These are phyloP conservation scores for Cladosporium sphaerospermum DNA, from an alignment of 2,329 filamentous ascomycete genomes.

Conservation along the genomic window DNA sequence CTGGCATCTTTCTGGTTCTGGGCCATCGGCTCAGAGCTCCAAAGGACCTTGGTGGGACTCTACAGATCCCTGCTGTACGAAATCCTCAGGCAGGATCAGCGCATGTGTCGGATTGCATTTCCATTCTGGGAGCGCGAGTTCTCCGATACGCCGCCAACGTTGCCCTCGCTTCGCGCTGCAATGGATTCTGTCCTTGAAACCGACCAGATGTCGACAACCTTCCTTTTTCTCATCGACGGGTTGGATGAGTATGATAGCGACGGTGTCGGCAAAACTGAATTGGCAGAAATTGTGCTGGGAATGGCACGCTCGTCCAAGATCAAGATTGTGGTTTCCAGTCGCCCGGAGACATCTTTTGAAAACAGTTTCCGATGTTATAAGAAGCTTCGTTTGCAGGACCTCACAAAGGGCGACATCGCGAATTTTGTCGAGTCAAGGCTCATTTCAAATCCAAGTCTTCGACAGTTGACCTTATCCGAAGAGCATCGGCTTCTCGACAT, in stretches of 20 bases:
- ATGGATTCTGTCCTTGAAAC: not conserved
- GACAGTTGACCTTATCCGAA: not conserved
- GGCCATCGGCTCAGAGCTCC: not conserved
- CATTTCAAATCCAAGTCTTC: not conserved
- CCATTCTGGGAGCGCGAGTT: not conserved
- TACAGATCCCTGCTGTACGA: not conserved
- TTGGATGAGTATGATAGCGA: not conserved
- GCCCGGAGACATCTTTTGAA: not conserved
- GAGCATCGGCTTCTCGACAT: not conserved
- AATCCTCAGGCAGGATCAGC: not conserved
- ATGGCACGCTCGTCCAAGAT: not conserved
- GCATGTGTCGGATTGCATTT: not conserved
- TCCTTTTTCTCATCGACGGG: not conserved
- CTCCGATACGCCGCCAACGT: not conserved
- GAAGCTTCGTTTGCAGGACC: not conserved
- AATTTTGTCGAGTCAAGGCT: not conserved
- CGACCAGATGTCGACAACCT: not conserved
- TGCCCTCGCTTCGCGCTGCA: not conserved
- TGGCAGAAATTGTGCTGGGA: not conserved
- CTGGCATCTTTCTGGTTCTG: not conserved
- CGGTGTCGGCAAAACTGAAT: not conserved
- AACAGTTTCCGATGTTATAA: not conserved
- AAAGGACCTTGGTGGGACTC: not conserved
- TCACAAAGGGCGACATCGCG: not conserved
- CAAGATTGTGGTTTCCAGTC: not conserved